Evolutionary conservation across 805 yeast genomes (phyloP).

Genomic region (Lachancea thermotolerans): DNA sequence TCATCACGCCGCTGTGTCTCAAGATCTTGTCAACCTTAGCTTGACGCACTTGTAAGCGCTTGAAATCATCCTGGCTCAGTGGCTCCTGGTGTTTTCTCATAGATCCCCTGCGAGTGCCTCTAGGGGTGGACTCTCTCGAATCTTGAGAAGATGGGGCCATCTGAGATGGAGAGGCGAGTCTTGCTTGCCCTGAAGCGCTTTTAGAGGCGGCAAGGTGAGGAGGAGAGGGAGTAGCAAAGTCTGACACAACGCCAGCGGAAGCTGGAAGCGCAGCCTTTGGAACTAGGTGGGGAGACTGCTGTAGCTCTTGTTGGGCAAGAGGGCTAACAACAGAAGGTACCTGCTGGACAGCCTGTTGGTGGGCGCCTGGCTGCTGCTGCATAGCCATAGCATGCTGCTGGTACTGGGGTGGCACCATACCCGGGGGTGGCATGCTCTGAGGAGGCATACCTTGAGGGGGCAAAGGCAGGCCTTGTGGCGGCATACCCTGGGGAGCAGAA

Average conservation of each 20-base stretch:
- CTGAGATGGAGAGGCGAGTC: conserved; percentile 5
- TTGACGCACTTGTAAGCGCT: conserved; percentile 57
- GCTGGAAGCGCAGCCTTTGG: not conserved
- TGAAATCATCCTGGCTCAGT: conserved; percentile 67
- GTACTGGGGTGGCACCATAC: conserved; percentile 1
- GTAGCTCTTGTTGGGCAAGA: not conserved
- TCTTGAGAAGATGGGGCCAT: conserved; percentile 7
- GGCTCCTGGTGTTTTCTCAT: conserved; percentile 32
- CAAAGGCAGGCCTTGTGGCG: conserved; percentile 13
- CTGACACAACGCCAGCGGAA: not conserved
- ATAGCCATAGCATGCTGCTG: conserved; percentile 8
- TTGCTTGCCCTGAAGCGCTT: conserved; percentile 4
- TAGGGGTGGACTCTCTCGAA: conserved; percentile 7
- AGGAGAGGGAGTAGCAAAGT: not conserved
- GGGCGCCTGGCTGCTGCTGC: conserved; percentile 12
- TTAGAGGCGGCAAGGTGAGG: conserved; percentile 3
- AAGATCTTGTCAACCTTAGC: conserved; percentile 69
- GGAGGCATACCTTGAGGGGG: conserved; percentile 29
- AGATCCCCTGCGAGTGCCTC: conserved; percentile 17
- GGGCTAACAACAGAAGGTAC: conserved; percentile 7
- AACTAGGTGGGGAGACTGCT: not conserved
- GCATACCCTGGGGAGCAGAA: conserved; percentile 7
- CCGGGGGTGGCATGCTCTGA: conserved; percentile 10
- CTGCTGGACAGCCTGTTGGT: conserved; percentile 2
- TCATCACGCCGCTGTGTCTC: conserved; percentile 89